Base-by-base conservation (phyloP, 148 eudicot genomes). In the Nepenthes mirabilis region DNA sequence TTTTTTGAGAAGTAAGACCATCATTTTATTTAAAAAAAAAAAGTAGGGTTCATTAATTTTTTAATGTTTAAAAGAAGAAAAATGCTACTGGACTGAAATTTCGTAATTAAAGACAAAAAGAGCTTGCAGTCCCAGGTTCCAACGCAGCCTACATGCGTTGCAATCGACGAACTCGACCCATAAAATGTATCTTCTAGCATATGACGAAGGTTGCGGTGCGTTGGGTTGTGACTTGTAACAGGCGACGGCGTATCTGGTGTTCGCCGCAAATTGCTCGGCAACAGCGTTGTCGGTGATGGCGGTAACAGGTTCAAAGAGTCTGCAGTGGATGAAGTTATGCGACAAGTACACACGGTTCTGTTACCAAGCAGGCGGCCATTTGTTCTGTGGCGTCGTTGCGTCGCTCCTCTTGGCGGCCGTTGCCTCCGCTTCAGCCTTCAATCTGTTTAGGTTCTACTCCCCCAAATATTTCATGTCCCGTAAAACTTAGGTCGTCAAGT, bases 261-360 rank as follows among this genome's bases (percentile, higher is more conserved):
- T 90, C 34, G 80, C 81, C 0, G 62, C 77, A 5, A 65, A 48
- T 7, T 64, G 80, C 12, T 86, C 88, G 0, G 64, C 81, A 5
- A 10, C 36, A 0, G 54, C 62, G 11, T 72, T 64, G 1, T 59
- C 88, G 14, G 0, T 72, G 4, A 5, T 77, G 1, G 97, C 82
- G n/a, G 2, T 83, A 13, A 60, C 61, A 6, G 97, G 97, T 0
- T 55, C 56, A 11, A 51, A 59, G 2, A 72, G 47, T 13, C 55
- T 90, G 1, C 66, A 78, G 11, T 90, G 97, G 97, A 69, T 76
- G 80, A 84, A 86, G 60, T 9, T 83, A 14, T 90, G 97, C 75
- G 37, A 71, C 72, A 78, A 14, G 33, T 86, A 57, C 68, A 67
- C 72, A 2, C 75, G 77, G 11, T 90, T 90, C 14, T 90, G 97